phyloP scores from a whole-genome alignment of 495 filamentous ascomycete genomes.

The Hypoxylon rickii region DNA sequence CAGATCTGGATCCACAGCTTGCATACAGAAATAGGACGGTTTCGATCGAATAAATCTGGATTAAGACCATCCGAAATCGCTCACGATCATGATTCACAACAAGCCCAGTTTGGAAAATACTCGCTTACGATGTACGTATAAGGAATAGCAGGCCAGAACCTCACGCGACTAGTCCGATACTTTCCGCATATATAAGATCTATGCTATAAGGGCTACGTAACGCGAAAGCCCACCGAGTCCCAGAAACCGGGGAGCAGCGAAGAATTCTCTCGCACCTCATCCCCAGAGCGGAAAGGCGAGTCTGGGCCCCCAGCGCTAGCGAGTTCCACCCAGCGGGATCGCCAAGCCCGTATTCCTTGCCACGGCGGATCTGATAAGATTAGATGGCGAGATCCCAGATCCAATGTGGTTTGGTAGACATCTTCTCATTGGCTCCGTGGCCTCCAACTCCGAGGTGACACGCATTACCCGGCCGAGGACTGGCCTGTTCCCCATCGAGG shows the following conservation, averaged over 20 bases:
- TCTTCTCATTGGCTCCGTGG: not conserved
- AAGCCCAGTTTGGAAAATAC: not conserved
- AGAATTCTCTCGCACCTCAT: not conserved
- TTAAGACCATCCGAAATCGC: constrained; percentile 1
- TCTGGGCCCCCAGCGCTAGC: not conserved
- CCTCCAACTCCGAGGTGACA: not conserved
- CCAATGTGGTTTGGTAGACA: not conserved
- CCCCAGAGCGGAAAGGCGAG: not conserved
- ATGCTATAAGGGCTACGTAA: not conserved
- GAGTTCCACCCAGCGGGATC: not conserved
- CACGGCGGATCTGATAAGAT: constrained; percentile 9
- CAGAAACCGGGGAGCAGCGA: not conserved
- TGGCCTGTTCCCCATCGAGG: too few relatives aligned
- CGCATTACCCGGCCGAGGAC: not conserved
- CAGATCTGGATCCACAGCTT: too few relatives aligned
- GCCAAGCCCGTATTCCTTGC: constrained; percentile 5
- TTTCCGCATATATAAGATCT: not conserved
- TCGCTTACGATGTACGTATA: not conserved
- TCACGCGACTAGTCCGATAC: not conserved
- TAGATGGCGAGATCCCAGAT: constrained; percentile 3
- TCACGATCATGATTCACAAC: not conserved
- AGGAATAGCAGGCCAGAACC: not conserved
- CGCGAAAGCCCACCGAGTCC: not conserved
- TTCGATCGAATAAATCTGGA: not conserved
- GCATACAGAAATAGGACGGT: too few relatives aligned